These are phyloP conservation scores for Tieghemiomyces parasiticus DNA, from an alignment of 192 early-diverging fungal species.

Conservation along the genomic window DNA sequence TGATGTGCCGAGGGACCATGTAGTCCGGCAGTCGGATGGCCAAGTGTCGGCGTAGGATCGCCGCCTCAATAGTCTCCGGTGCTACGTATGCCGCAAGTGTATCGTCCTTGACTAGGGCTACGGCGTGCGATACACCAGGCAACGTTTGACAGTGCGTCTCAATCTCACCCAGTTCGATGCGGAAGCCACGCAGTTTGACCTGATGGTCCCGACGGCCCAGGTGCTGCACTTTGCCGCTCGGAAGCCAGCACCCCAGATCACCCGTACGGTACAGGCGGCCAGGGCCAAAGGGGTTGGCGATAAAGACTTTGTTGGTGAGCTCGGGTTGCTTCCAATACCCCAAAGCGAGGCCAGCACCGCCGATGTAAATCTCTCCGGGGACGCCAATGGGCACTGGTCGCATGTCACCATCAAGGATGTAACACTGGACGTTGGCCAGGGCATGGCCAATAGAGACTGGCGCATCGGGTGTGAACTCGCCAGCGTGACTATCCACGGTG, in stretches of 20 bases:
- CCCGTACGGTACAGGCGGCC: constrained; percentile 21
- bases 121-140: constrained; percentile 11
- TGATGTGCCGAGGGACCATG: constrained; percentile 34
- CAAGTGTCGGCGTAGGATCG: constrained; percentile 30
- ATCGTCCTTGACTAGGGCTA: constrained; percentile 27
- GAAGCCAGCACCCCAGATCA: constrained; percentile 17
- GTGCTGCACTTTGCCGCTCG: constrained; percentile 17
- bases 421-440: not conserved
- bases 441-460: not conserved
- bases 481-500: not conserved
- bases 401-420: not conserved
- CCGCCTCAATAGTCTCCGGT: constrained; percentile 11
- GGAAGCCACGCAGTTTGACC: constrained; percentile 23
- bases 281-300: constrained; percentile 20
- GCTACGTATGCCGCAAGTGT: constrained; percentile 44
- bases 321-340: constrained; percentile 24
- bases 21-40: constrained; percentile 38
- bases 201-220: constrained; percentile 23
- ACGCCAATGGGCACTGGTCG: not conserved
- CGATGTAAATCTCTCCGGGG: not conserved
- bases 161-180: constrained; percentile 21
- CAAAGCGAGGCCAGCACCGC: constrained; percentile 14
- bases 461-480: not conserved
- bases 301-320: constrained; percentile 18
- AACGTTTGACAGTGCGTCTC: constrained; percentile 10